phyloP scores from a whole-genome alignment of 148 eudicot genomes.

The Amaranthus cruentus region DNA sequence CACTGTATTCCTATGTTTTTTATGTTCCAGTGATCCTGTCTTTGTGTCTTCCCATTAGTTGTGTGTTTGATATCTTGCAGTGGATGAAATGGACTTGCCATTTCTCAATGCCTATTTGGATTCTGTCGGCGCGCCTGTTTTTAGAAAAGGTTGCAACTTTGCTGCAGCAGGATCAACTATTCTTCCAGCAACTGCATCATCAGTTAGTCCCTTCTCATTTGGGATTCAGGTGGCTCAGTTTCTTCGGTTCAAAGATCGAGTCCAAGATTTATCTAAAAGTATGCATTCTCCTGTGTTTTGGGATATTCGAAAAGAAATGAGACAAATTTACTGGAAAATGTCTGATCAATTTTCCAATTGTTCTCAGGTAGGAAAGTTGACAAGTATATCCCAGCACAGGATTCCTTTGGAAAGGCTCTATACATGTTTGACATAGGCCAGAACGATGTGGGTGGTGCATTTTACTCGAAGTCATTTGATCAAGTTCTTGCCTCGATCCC shows the following conservation, averaged over 20 bases:
- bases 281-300: slow-evolving; percentile 2
- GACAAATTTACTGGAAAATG: no score
- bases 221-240: slow-evolving; percentile 83
- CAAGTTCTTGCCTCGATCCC: slow-evolving; percentile 82
- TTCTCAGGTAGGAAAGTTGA: slow-evolving; percentile 56
- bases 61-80: slow-evolving; percentile 33
- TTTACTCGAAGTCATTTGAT: slow-evolving; percentile 75
- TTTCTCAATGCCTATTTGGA: slow-evolving; percentile 83
- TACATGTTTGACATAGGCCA: slow-evolving; percentile 96
- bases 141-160: slow-evolving; percentile 71
- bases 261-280: slow-evolving; percentile 57
- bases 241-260: slow-evolving; percentile 69
- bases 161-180: slow-evolving; percentile 85
- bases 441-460: slow-evolving; percentile 84
- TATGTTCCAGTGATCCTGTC: no score
- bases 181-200: slow-evolving; percentile 65
- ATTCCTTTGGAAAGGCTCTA: slow-evolving; percentile 65
- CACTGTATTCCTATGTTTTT: slow-evolving; percentile 5
- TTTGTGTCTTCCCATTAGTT: background rate
- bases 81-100: slow-evolving; percentile 91
- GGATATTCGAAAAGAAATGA: background rate
- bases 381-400: slow-evolving; percentile 64
- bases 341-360: slow-evolving; percentile 10
- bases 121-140: slow-evolving; percentile 61
- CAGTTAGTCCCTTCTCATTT: slow-evolving; percentile 91